Base-by-base conservation (phyloP, 495 filamentous ascomycete genomes). In the Lophiotrema nucula region DNA sequence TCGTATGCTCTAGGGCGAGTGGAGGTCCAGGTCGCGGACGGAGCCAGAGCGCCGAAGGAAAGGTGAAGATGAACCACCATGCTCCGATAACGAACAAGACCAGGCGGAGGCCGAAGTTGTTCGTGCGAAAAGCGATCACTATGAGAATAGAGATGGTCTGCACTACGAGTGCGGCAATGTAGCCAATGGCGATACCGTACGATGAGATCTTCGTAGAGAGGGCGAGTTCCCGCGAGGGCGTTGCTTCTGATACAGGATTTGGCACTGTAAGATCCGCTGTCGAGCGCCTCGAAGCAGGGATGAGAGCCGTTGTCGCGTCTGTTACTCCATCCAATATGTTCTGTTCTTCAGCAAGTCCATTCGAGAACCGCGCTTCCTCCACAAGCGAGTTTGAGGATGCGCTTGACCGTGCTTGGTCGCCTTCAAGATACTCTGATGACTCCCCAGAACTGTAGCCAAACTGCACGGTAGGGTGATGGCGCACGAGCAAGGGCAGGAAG, bases 1-100 rank as follows among this genome's bases (percentile, higher is more conserved):
- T 58, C 4, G 50, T 12, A 27, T 23, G 27, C 11, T 12, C n/a
- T 4, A 67, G 45, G 24, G 75, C 69, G 2, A 98, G 68, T 8
- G 90, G 89, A 1, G 93, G 93, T 0, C 93, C 93, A 6, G 93
- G 93, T 31, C 93, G 83, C 12, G 92, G 83, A 26, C 91, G 83
- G 12, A 98, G 79, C 90, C 91, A 97, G 53, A 96, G 69, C n/a
- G 87, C 89, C 8, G 91, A 87, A 2, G 93, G 93, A 50, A 97
- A 83, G 16, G 91, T 95, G 66, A 98, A 98, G 31, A 84, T 45
- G 53, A 95, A 86, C 93, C 93, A 97, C 93, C 93, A 98, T 13
- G 83, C 70, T 11, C 93, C 93, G 47, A 97, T 84, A 33, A 90
- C 69, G 67, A 95, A 93, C 8, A 98, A 78, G 1, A 92, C 91